Evolutionary conservation across 768 basidiomycete species (phyloP), one percentile per base, ranked within the genome.

Genomic region (Trametes coccinea): DNA sequence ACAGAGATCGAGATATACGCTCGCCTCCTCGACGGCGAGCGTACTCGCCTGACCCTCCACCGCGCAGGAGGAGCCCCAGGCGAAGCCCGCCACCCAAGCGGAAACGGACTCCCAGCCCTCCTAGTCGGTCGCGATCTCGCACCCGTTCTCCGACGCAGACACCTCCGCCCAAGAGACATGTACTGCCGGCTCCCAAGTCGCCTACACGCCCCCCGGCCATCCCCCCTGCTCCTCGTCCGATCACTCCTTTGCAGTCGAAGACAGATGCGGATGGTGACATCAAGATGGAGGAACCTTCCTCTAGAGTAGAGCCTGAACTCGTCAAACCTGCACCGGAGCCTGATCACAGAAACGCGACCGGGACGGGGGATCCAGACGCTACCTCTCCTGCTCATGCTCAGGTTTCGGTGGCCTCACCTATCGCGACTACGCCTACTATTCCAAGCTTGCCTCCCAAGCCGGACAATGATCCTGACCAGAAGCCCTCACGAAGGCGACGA

Each of bases 41-140:
- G 2, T 52, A 60, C 17, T 58, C 58, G 4, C 62, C 57, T n/a
- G 50, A 33, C 6, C 53, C 56, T 11, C 52, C 62, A 3, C 37
- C 33, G 4, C 62, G 53, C 22, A 64, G 48, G 31, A 55, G 49
- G 13, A 59, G 52, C n/a, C 62, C 62, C 16, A 64, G 40, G 39
- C 55, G 54, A 4, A 59, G 52, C 22, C 62, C 62, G 8, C 41
- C 39, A 17, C 53, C 51, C 14, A 16, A 27, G 2, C 41, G 59
- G 7, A 51, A 33, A 17, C 53, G 58, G 0, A 45, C 53, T 1
- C 56, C 37, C 0, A 56, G 53, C 1, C 62, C 57, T 6, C 62
- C 62, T 8, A 64, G 62, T 39, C 57, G 57, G 16, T 59, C 57
- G 14, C 64, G 64, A 10, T 65, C 64, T 3, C 64, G 64, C 30